A percentile compares a stretch with the other conserved stretches of the same genome.
Conservation (phyloP, 2,329 filamentous ascomycete species). For the Ambrosiella xylebori region DNA sequence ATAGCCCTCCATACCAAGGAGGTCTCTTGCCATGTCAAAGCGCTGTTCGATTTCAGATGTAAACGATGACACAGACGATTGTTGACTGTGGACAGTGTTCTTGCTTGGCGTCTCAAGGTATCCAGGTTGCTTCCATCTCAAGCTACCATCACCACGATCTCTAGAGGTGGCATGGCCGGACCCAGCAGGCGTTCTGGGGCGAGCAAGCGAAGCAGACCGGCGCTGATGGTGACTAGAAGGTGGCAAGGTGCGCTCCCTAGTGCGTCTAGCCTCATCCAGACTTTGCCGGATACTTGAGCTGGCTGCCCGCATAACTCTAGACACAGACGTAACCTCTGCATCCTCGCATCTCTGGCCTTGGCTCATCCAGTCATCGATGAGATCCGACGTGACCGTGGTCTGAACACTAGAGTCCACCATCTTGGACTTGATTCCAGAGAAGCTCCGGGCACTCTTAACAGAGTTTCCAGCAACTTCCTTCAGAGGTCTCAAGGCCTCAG, state of each 20-base stretch:
- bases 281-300: constrained; percentile 46
- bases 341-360: constrained; percentile 19
- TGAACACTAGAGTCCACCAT: constrained; percentile 40
- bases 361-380: constrained; percentile 59
- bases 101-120: constrained; percentile 11
- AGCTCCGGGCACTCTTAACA: constrained; percentile 24
- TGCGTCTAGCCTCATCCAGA: constrained; percentile 8
- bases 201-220: constrained; percentile 44
- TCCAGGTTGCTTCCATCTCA: neutral
- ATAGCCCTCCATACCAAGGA: constrained; percentile 36
- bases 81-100: constrained; percentile 29
- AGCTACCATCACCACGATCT: constrained; percentile 11
- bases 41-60: constrained; percentile 81
- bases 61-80: constrained; percentile 76
- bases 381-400: constrained; percentile 64
- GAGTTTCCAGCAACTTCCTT: constrained; percentile 46
- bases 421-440: neutral
- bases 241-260: constrained; percentile 4
- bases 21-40: constrained; percentile 56
- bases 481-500: constrained; percentile 41
- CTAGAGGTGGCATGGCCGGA: constrained; percentile 28
- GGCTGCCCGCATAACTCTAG: constrained; percentile 31
- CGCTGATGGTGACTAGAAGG: constrained; percentile 25
- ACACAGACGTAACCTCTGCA: constrained; percentile 24
- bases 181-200: constrained; percentile 44